Base-by-base conservation (phyloP, 2,329 filamentous ascomycete species). In the Onygena corvina region DNA sequence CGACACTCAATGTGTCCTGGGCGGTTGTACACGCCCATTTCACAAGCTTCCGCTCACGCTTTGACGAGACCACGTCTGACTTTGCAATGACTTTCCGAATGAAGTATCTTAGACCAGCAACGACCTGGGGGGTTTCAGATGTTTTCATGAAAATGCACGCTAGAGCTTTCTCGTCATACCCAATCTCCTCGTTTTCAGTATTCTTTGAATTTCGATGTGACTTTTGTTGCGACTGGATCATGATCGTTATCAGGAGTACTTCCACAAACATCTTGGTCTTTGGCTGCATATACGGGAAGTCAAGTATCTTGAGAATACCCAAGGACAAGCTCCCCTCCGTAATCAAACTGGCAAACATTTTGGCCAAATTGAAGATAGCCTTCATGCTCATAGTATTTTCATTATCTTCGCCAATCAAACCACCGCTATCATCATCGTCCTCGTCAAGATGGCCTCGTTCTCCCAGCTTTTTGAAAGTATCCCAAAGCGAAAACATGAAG, bases 401-500 rank as follows among this genome's bases (percentile, higher is more conserved):
- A 1, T 67, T 65, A 1, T 80, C 78, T 14, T 74, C 72, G 1
- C 73, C 71, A 3, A 76, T 76, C 9, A 72, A 71, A 5, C 71
- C 69, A 20, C 75, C 72, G 1, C 79, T 76, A 4, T 81, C 78
- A 2, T 73, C 71, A 33, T 80, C 80, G 4, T 79, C 80, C 38
- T 84, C 83, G 30, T 84, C 76, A 2, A 72, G 58, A 42, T 71
- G 63, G 11, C 61, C 64, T 18, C 76, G 77, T 65, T 94, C 89
- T n/a, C 88, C 90, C 66, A 95, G 78, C 30, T 80, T 76, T 59
- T 84, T 82, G 66, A 95, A 93, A 7, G 90, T 73, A 57, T 84
- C 86, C 81, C 89, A 94, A 1, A 96, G 71, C 5, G 83, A 79
- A 59, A 90, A 88, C 61, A 92, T 86, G 61, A 96, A 93, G 1